Evolutionary conservation across 495 filamentous ascomycete genomes (phyloP).

Genomic region (Xanthoparmelia taractica): DNA sequence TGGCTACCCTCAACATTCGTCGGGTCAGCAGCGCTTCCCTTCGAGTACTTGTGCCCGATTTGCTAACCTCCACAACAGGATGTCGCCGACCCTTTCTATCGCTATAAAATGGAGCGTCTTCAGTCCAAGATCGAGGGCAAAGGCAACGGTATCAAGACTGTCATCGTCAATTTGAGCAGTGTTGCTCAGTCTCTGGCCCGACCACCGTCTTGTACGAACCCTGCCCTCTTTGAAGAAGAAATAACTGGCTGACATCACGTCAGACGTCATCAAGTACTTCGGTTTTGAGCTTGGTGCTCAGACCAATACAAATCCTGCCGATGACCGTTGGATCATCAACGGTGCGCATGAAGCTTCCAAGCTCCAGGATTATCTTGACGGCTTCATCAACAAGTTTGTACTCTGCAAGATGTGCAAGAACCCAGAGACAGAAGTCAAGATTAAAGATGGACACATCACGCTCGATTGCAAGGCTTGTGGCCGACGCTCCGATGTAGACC

Average conservation of each 20-base stretch:
- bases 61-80: slow-evolving; percentile 41
- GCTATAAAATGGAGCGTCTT: slow-evolving; percentile 99
- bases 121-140: slow-evolving; percentile 99
- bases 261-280: slow-evolving; percentile 97
- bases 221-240: background rate
- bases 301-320: slow-evolving; percentile 91
- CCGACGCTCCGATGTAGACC: slow-evolving; percentile 80
- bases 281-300: slow-evolving; percentile 97
- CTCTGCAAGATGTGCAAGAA: slow-evolving; percentile 99
- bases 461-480: slow-evolving; percentile 99
- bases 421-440: slow-evolving; percentile 89
- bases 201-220: slow-evolving; percentile 61
- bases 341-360: slow-evolving; percentile 92
- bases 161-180: slow-evolving; percentile 93
- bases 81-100: slow-evolving; percentile 97
- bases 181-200: slow-evolving; percentile 88
- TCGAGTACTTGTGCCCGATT: background rate
- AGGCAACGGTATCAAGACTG: slow-evolving; percentile 95
- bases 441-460: slow-evolving; percentile 83
- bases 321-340: slow-evolving; percentile 99
- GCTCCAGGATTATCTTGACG: slow-evolving; percentile 96
- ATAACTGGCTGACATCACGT: slow-evolving; percentile 10
- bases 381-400: slow-evolving; percentile 96
- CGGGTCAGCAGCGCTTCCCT: slow-evolving; percentile 39
- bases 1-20: slow-evolving; percentile 94